phyloP scores from a whole-genome alignment of 2,329 filamentous ascomycete species.

The Alternaria viburni region DNA sequence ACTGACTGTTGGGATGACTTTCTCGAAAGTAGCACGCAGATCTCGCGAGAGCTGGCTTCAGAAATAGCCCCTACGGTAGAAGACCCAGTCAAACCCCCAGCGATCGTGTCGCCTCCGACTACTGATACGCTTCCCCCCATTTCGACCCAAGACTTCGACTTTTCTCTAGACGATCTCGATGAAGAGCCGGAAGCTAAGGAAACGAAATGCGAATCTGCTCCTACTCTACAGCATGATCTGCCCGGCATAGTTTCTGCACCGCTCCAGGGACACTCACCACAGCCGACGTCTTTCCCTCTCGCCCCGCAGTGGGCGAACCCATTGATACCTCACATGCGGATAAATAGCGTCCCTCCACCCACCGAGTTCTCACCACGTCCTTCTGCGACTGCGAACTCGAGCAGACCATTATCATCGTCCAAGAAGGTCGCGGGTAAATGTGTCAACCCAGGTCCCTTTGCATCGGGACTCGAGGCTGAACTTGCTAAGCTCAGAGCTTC shows the following conservation, averaged over 20 bases:
- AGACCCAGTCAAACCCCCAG: neutral
- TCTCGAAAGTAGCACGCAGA: constrained; percentile 55
- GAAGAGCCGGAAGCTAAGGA: constrained; percentile 12
- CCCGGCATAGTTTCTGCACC: neutral
- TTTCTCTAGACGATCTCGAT: constrained; percentile 51
- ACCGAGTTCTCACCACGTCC: neutral
- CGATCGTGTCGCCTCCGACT: neutral
- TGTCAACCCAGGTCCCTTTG: constrained; percentile 8
- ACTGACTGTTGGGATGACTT: constrained; percentile 48
- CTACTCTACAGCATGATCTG: neutral
- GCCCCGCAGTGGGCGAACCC: neutral
- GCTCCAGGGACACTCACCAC: neutral
- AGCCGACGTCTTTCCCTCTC: neutral
- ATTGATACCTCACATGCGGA: neutral
- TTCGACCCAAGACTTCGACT: constrained; percentile 50
- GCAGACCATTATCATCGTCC: neutral
- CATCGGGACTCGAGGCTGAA: constrained; percentile 1
- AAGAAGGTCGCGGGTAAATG: constrained; percentile 12
- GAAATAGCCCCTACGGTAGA: constrained; percentile 6
- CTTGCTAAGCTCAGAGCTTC: constrained; percentile 9
- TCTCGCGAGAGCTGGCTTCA: constrained; percentile 50
- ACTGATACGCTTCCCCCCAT: constrained; percentile 31
- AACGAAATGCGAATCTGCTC: neutral
- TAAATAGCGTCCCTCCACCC: neutral
- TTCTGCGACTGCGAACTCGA: neutral